These are phyloP conservation scores for Phytopythium helicoides DNA, from an alignment of 352 stramenopile species.

Conservation along the genomic window DNA sequence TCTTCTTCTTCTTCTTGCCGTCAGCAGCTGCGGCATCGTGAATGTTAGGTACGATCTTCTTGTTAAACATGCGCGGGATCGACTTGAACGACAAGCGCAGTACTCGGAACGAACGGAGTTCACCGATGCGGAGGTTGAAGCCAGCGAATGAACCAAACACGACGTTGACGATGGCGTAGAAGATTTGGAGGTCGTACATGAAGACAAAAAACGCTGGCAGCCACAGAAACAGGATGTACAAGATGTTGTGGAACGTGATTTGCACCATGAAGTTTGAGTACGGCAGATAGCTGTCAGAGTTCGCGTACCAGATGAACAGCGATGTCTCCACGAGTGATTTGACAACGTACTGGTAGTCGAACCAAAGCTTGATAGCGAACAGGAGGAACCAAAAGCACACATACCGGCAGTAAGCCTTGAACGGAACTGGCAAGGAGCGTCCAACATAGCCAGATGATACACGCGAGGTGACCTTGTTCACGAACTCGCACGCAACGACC, in stretches of 20 bases:
- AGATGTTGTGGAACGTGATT: slow-evolving; percentile 80
- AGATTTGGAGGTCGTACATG: slow-evolving; percentile 87
- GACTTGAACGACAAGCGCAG: slow-evolving; percentile 83
- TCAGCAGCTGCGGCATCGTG: slow-evolving; percentile 43
- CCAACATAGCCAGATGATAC: slow-evolving; percentile 74
- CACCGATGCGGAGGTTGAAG: slow-evolving; percentile 83
- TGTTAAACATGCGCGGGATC: slow-evolving; percentile 86
- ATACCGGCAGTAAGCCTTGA: slow-evolving; percentile 72
- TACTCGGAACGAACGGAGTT: slow-evolving; percentile 22
- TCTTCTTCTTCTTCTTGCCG: slow-evolving; percentile 78
- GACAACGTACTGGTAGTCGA: slow-evolving; percentile 87
- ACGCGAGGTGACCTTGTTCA: slow-evolving; percentile 70
- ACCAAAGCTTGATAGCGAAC: slow-evolving; percentile 71
- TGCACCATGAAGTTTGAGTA: slow-evolving; percentile 87
- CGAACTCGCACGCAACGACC: slow-evolving; percentile 58
- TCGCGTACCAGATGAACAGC: slow-evolving; percentile 83
- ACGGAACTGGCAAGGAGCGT: slow-evolving; percentile 68
- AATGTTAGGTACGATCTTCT: slow-evolving; percentile 87
- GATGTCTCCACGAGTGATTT: slow-evolving; percentile 84
- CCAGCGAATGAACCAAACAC: slow-evolving; percentile 77
- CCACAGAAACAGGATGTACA: slow-evolving; percentile 84
- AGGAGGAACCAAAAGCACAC: slow-evolving; percentile 81
- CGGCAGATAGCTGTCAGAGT: slow-evolving; percentile 64
- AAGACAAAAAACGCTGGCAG: slow-evolving; percentile 81
- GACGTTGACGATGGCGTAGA: slow-evolving; percentile 79